phyloP scores from a whole-genome alignment of 1,139 yeast species.

The Candida dubliniensis region DNA sequence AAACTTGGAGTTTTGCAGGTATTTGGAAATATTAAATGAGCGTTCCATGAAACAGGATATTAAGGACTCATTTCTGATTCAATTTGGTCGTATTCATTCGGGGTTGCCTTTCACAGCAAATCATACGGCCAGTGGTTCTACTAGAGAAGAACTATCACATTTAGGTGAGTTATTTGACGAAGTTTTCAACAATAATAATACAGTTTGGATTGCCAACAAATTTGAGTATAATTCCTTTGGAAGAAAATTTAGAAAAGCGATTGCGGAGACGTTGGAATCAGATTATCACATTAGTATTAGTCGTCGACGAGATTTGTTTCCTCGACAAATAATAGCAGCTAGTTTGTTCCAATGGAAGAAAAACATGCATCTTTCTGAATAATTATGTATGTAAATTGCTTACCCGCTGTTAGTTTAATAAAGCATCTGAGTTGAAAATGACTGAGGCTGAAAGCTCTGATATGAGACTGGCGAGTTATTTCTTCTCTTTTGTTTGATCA shows the following conservation, averaged over 20 bases:
- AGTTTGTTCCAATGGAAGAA: slow-evolving; percentile 11
- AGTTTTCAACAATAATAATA: slow-evolving; percentile 5
- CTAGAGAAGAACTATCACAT: slow-evolving; percentile 7
- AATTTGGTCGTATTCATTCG: slow-evolving; percentile 7
- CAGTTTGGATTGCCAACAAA: slow-evolving; percentile 9
- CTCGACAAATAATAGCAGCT: slow-evolving; percentile 10
- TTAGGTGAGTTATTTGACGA: slow-evolving; percentile 7
- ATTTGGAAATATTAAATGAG: slow-evolving; percentile 8
- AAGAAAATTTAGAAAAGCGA: slow-evolving; percentile 7
- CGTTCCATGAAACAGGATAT: slow-evolving; percentile 7
- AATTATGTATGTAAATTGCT: neutral
- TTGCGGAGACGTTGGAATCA: slow-evolving; percentile 5
- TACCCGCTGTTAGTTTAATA: neutral
- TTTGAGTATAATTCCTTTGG: slow-evolving; percentile 9
- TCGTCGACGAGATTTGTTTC: slow-evolving; percentile 5
- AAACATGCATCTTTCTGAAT: slow-evolving; percentile 8
- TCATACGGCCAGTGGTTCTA: slow-evolving; percentile 1
- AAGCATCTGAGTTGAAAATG: no score
- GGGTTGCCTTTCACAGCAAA: slow-evolving; percentile 7
- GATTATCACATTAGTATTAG: slow-evolving; percentile 8
- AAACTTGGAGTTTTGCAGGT: slow-evolving; percentile 8
- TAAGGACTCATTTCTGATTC: slow-evolving; percentile 5
- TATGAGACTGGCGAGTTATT: neutral
- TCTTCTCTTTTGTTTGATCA: neutral
- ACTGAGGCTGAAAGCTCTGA: no score